Evolutionary conservation across 208 protist species (phyloP), one percentile per base, ranked within the genome.

Genomic region (Crithidia fasciculata): DNA sequence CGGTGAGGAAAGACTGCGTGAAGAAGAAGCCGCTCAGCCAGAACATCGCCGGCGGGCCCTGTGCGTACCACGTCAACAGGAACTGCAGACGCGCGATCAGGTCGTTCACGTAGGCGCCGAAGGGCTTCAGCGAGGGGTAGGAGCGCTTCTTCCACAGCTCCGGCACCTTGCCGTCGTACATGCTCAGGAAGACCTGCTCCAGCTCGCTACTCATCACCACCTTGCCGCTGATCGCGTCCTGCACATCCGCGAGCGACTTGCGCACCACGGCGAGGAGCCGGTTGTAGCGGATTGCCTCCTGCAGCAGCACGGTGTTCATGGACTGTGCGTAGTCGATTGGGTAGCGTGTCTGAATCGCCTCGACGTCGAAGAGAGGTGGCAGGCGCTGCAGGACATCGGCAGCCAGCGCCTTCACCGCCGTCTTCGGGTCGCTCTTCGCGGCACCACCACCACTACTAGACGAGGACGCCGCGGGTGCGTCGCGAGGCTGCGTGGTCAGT

Each of bases 21-120:
- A 99, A 99, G 93, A 98, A 99, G 82, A 99, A 98, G 37, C 95
- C 96, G 57, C 96, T 98, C 44, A 99, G 87, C 96, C 96, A 98
- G 86, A 98, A 99, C 50, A 88, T 84, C 9, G 76, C 61, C 63
- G 98, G 97, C 16, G 87, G 89, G 1, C 87, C 96, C 43, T 84
- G 76, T 47, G 94, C 88, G 74, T 90, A 92, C 91, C 94, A 96
- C 45, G 78, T 85, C 52, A 83, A 74, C 8, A 98, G 85, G 73
- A 99, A 99, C 18, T 84, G 73, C 44, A 99, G 83, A 41, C 98
- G 87, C 2, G 84, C 80, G 43, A 98, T 76, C 12, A 99, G 81
- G 83, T 99, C 98, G 61, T 85, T 92, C 37, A 99, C 83, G 90
- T 99, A 99, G 18, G 92, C 83, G 52, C 92, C 91, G 37, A 99